These are phyloP conservation scores for Deakozyma indianensis DNA, from an alignment of 805 yeast genomes.

Conservation along the genomic window DNA sequence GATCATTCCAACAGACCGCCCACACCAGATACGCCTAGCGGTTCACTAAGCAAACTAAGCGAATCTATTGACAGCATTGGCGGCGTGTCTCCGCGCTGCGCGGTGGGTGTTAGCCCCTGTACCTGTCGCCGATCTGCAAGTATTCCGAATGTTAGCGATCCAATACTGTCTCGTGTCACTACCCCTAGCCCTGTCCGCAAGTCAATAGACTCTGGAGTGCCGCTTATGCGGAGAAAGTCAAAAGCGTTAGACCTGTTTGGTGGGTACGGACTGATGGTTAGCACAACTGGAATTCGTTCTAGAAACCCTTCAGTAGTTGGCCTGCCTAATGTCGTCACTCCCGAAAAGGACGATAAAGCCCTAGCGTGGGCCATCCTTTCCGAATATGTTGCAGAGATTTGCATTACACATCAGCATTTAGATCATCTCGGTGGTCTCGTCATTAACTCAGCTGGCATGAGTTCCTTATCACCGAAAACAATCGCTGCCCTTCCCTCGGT, in stretches of 20 bases:
- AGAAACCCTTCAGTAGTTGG: not conserved
- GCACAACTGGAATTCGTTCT: not conserved
- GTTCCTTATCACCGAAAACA: conserved; percentile 21
- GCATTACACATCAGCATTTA: conserved; percentile 68
- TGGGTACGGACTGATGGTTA: conserved; percentile 3
- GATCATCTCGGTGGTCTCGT: conserved; percentile 65
- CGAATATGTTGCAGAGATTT: conserved; percentile 15
- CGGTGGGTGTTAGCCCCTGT: not conserved
- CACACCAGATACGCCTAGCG: not conserved
- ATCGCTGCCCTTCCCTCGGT: conserved; percentile 44
- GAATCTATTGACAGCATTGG: not conserved
- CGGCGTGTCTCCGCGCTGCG: not conserved
- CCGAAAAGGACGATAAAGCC: not conserved
- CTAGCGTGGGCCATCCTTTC: conserved; percentile 15
- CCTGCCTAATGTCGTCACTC: not conserved
- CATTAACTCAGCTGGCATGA: conserved; percentile 52
- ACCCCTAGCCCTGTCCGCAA: not conserved
- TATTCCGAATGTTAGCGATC: not conserved
- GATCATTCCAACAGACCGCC: not conserved
- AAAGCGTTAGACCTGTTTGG: conserved; percentile 8
- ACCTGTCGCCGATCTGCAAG: not conserved
- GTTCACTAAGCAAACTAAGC: not conserved
- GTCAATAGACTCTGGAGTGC: conserved; percentile 1
- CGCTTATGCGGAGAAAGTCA: conserved; percentile 4
- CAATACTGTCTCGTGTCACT: not conserved